Evolutionary conservation across 768 basidiomycete genomes (phyloP).

Genomic region (Psilocybe azurescens): DNA sequence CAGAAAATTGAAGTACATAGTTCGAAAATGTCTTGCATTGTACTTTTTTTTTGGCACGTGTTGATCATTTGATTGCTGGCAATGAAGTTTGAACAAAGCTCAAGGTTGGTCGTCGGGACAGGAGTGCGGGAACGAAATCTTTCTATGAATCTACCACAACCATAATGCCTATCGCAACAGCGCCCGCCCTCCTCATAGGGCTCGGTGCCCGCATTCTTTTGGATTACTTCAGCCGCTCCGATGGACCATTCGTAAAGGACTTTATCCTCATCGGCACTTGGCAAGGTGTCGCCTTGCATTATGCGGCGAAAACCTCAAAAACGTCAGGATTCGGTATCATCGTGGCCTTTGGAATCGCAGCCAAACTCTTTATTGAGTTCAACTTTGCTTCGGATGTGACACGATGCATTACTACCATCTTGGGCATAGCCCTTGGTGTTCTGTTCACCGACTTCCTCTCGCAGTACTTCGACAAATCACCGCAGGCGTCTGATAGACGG

Average conservation of each 20-base stretch:
- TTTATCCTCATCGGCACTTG: conserved; percentile 72
- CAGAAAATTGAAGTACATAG: background rate
- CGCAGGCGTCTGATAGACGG: conserved; percentile 36
- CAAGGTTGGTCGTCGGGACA: conserved; percentile 4
- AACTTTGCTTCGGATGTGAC: conserved; percentile 54
- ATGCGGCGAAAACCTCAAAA: conserved; percentile 59
- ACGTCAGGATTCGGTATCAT: conserved; percentile 57
- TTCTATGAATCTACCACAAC: conserved; percentile 18
- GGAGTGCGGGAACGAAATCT: background rate
- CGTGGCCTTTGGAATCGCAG: conserved; percentile 60
- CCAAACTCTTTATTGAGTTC: conserved; percentile 72
- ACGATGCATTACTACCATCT: conserved; percentile 61
- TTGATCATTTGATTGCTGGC: conserved; percentile 16
- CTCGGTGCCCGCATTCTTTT: conserved; percentile 75
- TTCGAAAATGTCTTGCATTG: background rate
- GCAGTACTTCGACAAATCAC: conserved; percentile 61
- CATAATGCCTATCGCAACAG: conserved; percentile 51
- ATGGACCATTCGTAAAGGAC: conserved; percentile 57
- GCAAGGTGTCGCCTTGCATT: conserved; percentile 79
- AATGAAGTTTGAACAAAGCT: conserved; percentile 3
- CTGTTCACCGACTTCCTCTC: conserved; percentile 75
- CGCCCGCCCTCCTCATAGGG: conserved; percentile 74
- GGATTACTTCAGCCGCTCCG: conserved; percentile 57
- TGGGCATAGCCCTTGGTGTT: conserved; percentile 73
- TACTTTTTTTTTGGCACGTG: conserved; percentile 18